phyloP scores from a whole-genome alignment of 768 basidiomycete species.

The Pisolithus albus region DNA sequence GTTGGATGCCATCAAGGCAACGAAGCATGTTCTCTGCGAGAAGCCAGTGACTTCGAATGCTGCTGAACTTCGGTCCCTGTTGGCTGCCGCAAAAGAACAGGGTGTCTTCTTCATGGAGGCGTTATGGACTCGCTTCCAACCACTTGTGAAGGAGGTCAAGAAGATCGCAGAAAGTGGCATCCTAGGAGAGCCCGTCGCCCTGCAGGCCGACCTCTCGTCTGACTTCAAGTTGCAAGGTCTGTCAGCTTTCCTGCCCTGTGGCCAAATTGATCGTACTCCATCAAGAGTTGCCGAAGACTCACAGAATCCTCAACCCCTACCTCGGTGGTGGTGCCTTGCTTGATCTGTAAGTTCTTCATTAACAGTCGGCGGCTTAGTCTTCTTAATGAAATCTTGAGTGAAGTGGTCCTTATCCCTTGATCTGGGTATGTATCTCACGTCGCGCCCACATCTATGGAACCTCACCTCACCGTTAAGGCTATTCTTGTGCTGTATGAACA shows the following conservation, averaged over 20 bases:
- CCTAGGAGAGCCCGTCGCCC: slow-evolving; percentile 59
- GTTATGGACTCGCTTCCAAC: slow-evolving; percentile 82
- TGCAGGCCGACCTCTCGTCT: slow-evolving; percentile 72
- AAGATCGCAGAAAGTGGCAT: slow-evolving; percentile 52
- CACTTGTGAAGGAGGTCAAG: slow-evolving; percentile 58
- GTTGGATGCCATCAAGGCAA: slow-evolving; percentile 64
- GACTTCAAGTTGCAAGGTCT: slow-evolving; percentile 62
- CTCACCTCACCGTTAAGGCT: slow-evolving; percentile 41
- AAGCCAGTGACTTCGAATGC: slow-evolving; percentile 80
- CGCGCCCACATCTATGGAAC: neutral
- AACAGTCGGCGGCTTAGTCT: neutral
- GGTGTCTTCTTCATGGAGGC: slow-evolving; percentile 91
- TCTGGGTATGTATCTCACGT: slow-evolving; percentile 49
- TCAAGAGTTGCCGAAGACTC: slow-evolving; percentile 57
- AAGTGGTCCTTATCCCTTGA: slow-evolving; percentile 76
- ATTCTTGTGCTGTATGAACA: slow-evolving; percentile 76
- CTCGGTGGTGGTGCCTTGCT: slow-evolving; percentile 81
- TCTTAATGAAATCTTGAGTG: slow-evolving; percentile 3
- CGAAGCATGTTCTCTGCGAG: slow-evolving; percentile 85
- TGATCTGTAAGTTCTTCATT: slow-evolving; percentile 54
- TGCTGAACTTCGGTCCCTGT: slow-evolving; percentile 66
- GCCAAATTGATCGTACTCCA: neutral
- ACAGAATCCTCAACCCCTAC: slow-evolving; percentile 71
- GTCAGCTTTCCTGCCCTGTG: slow-evolving; percentile 1
- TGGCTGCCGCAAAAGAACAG: slow-evolving; percentile 67